phyloP scores from a whole-genome alignment of 345 rosid species.

The Populus ilicifolia region DNA sequence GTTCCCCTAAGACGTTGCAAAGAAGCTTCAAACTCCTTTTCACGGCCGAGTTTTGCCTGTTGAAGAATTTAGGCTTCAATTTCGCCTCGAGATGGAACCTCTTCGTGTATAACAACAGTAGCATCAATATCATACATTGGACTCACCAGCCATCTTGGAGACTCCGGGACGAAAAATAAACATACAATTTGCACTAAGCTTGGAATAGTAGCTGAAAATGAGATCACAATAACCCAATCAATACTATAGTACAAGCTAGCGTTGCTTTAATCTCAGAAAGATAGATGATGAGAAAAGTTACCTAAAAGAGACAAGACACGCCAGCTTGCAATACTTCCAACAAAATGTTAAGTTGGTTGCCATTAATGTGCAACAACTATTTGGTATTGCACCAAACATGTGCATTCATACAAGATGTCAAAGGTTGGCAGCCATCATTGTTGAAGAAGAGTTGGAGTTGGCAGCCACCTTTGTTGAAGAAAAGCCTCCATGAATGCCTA shows the following conservation, averaged over 20 bases:
- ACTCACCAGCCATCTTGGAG: slow-evolving; percentile 59
- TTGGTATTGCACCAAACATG: too few relatives aligned
- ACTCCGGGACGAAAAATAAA: slow-evolving; percentile 44
- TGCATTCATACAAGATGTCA: too few relatives aligned
- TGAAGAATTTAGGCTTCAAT: neutral
- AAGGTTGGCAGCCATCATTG: too few relatives aligned
- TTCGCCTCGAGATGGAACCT: neutral
- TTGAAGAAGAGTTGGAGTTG: too few relatives aligned
- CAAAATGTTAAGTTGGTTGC: too few relatives aligned
- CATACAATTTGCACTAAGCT: slow-evolving; percentile 26
- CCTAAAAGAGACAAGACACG: slow-evolving; percentile 31
- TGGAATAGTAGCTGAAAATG: slow-evolving; percentile 35
- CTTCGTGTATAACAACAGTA: too few relatives aligned
- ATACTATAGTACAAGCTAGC: neutral
- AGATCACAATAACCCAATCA: neutral
- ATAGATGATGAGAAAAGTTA: neutral
- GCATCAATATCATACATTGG: neutral
- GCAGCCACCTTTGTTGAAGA: too few relatives aligned
- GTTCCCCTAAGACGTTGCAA: slow-evolving; percentile 29
- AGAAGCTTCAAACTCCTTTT: slow-evolving; percentile 28
- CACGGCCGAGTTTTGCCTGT: slow-evolving; percentile 39
- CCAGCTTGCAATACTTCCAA: slow-evolving; percentile 36
- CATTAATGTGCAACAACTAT: too few relatives aligned
- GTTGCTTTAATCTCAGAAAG: neutral
- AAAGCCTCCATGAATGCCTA: too few relatives aligned